Evolutionary conservation across 768 basidiomycete genomes (phyloP).

Genomic region (Mycena kentingensis): DNA sequence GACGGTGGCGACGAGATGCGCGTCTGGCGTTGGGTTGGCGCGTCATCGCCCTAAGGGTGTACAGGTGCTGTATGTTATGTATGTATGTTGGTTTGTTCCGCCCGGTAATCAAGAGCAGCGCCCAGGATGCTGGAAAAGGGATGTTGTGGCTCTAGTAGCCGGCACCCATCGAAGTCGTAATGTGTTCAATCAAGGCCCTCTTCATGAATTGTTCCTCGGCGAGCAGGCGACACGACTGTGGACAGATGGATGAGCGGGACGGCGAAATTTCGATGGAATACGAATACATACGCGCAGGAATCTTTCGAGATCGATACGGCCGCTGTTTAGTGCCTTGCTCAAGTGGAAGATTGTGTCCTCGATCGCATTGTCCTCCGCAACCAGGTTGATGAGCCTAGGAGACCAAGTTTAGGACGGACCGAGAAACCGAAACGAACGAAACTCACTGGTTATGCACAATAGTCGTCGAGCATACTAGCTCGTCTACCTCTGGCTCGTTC

Average conservation of each 20-base stretch:
- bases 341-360: conserved; percentile 98
- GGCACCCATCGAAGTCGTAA: conserved; percentile 57
- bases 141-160: conserved; percentile 4
- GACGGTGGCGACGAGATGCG: conserved; percentile 84
- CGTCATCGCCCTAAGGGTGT: conserved; percentile 13
- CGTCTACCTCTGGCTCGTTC: conserved; percentile 93
- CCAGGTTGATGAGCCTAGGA: conserved; percentile 85
- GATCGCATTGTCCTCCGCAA: conserved; percentile 99
- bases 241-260: conserved; percentile 11
- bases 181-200: conserved; percentile 92
- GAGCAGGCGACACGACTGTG: conserved; percentile 77
- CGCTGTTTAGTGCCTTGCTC: conserved; percentile 87
- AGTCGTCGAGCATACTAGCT: conserved; percentile 91
- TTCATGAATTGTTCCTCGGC: conserved; percentile 98
- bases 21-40: conserved; percentile 90
- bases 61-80: neutral
- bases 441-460: conserved; percentile 97
- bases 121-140: neutral
- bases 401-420: conserved; percentile 3
- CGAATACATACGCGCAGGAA: conserved; percentile 77
- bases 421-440: conserved; percentile 16
- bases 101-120: neutral
- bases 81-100: neutral
- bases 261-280: conserved; percentile 15
- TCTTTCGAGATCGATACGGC: conserved; percentile 90